Evolutionary conservation across 2,329 filamentous ascomycete species (phyloP).

Genomic region (Allantophomopsis lycopodina): DNA sequence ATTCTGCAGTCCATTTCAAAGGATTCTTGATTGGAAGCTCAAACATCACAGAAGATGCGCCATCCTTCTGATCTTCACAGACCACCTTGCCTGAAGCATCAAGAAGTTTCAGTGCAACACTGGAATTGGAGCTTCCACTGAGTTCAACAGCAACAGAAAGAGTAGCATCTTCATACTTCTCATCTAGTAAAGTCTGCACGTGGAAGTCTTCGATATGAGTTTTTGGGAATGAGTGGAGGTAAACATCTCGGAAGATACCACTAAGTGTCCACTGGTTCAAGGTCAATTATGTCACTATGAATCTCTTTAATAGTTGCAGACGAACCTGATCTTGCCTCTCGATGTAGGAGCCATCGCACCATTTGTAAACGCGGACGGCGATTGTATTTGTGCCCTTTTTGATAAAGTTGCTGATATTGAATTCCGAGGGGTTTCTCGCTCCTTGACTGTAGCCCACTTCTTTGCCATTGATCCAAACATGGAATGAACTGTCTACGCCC

Average conservation of each 20-base stretch:
- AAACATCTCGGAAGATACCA: conserved; percentile 40
- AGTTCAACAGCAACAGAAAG: conserved; percentile 34
- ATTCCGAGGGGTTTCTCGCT: conserved; percentile 40
- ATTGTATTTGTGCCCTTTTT: conserved; percentile 15
- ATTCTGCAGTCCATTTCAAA: conserved; percentile 56
- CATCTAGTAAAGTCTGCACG: conserved; percentile 38
- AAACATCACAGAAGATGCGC: conserved; percentile 6
- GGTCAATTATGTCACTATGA: neutral
- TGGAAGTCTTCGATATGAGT: conserved; percentile 33
- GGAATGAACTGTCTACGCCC: conserved; percentile 41
- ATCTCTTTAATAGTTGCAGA: neutral
- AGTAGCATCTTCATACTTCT: conserved; percentile 31
- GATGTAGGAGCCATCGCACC: conserved; percentile 40
- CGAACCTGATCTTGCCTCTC: conserved; percentile 27
- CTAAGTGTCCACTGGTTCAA: conserved; percentile 36
- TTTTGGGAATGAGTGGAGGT: conserved; percentile 31
- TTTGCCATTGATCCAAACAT: conserved; percentile 40
- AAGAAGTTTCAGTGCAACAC: conserved; percentile 24
- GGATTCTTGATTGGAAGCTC: conserved; percentile 30
- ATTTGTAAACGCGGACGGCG: conserved; percentile 39
- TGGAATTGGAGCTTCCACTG: conserved; percentile 15
- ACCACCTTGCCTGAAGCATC: conserved; percentile 27
- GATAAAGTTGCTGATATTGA: conserved; percentile 35
- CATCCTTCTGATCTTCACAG: conserved; percentile 10
- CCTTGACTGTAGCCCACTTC: conserved; percentile 42